Base-by-base conservation (phyloP, 2,329 filamentous ascomycete genomes). In the Xylariaceae sp. region DNA sequence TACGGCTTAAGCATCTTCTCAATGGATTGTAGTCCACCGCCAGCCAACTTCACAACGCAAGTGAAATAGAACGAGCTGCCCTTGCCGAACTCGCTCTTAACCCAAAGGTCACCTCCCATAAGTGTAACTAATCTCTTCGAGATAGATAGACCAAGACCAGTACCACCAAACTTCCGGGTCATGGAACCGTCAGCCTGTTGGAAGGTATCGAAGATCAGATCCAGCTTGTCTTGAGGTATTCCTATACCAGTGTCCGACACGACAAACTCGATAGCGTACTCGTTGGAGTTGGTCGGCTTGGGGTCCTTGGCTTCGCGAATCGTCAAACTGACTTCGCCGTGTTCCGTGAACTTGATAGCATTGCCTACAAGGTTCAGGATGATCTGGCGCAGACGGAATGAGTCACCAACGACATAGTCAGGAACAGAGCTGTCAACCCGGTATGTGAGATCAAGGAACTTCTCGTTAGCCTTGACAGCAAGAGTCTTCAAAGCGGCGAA, bases 121-220 rank as follows among this genome's bases (percentile, higher is more conserved):
- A 97, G 82, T 67, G 92, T 96, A 57, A 97, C 93, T 35, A 97
- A 82, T 66, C 92, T 86, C 78, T 96, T 95, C 34, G 93, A 97
- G 70, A 97, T 97, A 13, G 93, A 97, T 30, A 97, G 77, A 66
- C 93, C 93, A 8, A 97, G 83, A 67, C 93, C 93, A 5, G 94
- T 97, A 68, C 93, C 93, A 68, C 93, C 93, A 73, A 97, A 97
- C 73, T 95, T 94, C 68, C 92, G 85, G 1, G 93, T 97, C 74
- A 95, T 97, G 39, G 92, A 97, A 44, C 93, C 93, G 73, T 97
- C 94, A 17, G 94, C 94, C 77, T 97, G 94, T 74, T 97, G 93
- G 85, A 97, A 97, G 0, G 93, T 97, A 76, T 97, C 94, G 75
- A 99, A 97, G 72, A 99, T 97, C 65, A 97, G 81, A 72, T 96